phyloP scores from a whole-genome alignment of 2,329 filamentous ascomycete species.

The Albophoma yamanashiensis region DNA sequence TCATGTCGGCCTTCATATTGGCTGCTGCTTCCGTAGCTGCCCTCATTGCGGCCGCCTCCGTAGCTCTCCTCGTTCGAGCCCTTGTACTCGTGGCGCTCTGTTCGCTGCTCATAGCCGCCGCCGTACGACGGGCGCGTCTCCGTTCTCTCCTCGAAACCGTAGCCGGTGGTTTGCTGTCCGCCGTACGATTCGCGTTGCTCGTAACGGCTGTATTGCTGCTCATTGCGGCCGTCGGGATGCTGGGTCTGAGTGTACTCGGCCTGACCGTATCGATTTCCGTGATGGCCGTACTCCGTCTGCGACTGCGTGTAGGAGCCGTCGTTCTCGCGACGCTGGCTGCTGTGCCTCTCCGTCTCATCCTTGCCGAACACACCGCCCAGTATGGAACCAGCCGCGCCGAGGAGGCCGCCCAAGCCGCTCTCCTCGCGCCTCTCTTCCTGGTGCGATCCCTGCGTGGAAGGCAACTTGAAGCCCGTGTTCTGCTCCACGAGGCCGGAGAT shows the following conservation, averaged over 20 bases:
- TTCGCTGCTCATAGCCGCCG: slow-evolving; percentile 48
- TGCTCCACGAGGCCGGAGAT: slow-evolving; percentile 34
- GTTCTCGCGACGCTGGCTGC: slow-evolving; percentile 39
- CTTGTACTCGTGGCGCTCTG: slow-evolving; percentile 39
- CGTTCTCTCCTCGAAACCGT: slow-evolving; percentile 47
- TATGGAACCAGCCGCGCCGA: slow-evolving; percentile 58
- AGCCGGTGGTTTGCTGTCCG: slow-evolving; percentile 29
- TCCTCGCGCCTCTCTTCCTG: slow-evolving; percentile 40
- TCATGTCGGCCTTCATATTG: slow-evolving; percentile 13
- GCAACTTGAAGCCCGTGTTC: slow-evolving; percentile 32
- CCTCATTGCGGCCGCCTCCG: slow-evolving; percentile 8
- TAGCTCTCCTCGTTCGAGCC: slow-evolving; percentile 19
- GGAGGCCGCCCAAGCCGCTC: slow-evolving; percentile 56
- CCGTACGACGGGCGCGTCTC: slow-evolving; percentile 40
- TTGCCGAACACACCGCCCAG: slow-evolving; percentile 51
- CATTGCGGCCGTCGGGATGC: slow-evolving; percentile 44
- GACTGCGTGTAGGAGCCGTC: slow-evolving; percentile 53
- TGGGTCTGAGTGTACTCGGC: slow-evolving; percentile 49
- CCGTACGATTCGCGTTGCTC: slow-evolving; percentile 41
- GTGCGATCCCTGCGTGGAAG: slow-evolving; percentile 15
- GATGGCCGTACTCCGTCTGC: slow-evolving; percentile 50
- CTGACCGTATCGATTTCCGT: slow-evolving; percentile 47
- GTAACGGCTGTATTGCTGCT: slow-evolving; percentile 50
- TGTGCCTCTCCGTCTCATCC: slow-evolving; percentile 42
- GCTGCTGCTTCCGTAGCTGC: slow-evolving; percentile 11